Evolutionary conservation across 768 basidiomycete species (phyloP), one percentile per base, ranked within the genome.

Genomic region (Termitomyces titanicus): DNA sequence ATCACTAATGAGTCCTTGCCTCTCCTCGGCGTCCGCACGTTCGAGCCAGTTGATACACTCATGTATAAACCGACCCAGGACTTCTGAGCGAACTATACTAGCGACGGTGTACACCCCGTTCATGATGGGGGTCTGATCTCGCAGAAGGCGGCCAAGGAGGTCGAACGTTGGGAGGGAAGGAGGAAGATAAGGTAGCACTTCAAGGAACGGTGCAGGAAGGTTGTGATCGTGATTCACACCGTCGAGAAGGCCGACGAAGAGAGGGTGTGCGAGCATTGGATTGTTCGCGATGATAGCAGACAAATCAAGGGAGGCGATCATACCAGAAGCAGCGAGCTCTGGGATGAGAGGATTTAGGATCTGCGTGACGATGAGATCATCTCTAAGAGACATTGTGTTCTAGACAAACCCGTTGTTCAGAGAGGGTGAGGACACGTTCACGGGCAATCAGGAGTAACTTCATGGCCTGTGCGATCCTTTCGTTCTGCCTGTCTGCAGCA

Each of bases 111-210:
- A 83, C 63, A 67, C 27, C 51, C 79, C 74, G 67, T 69, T 55
- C 45, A 54, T 57, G 52, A 84, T 67, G 22, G 71, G 70, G 0
- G 84, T 82, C 31, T 78, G 69, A 61, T 92, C 87, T 55, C 82
- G 80, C 18, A 92, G 71, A 10, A 92, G 73, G 11, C 83, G 80
- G 11, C 84, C 88, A 31, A 89, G 71, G 34, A 92, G 73, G 64
- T 92, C 88, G 61, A 91, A 89, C 3, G 87, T 82, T 24, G 86
- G 76, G 29, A 91, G 72, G 0, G 84, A 85, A 0, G 89, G 89
- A 4, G 90, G 86, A 45, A 92, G 79, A 62, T 70, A 79, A 9
- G 77, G 75, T 12, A 92, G 71, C 22, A 83, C 80, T 45, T 88
- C 83, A 52, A 90, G 74, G 69, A 85, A 88, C 2, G 78, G 74